These are phyloP conservation scores for Asterella californica DNA, from an alignment of 225 moss, liverwort and hornwort genomes.

Conservation along the genomic window DNA sequence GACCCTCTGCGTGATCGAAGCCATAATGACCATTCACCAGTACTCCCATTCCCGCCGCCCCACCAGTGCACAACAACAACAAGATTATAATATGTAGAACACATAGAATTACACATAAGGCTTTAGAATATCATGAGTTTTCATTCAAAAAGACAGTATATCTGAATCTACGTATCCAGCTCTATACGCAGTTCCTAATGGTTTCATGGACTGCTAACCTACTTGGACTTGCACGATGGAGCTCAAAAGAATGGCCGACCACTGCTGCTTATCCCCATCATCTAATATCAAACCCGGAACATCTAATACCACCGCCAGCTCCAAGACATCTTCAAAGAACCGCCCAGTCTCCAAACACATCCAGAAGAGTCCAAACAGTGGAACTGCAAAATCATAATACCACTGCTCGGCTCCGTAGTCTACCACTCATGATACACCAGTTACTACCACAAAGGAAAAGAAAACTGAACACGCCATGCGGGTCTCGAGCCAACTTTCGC, in stretches of 20 bases:
- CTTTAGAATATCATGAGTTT: slow-evolving; percentile 10
- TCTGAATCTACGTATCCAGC: slow-evolving; percentile 8
- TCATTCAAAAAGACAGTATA: slow-evolving; percentile 7
- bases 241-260: neutral
- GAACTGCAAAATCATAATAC: neutral
- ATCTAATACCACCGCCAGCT: neutral
- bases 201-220: slow-evolving; percentile 12
- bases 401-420: neutral
- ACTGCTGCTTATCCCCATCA: neutral
- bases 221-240: neutral
- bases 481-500: neutral
- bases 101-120: neutral
- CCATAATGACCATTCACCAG: too few relatives aligned
- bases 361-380: neutral
- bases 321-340: neutral
- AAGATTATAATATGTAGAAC: neutral
- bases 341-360: neutral
- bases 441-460: neutral
- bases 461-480: neutral
- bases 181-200: neutral
- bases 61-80: neutral
- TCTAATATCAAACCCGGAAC: neutral
- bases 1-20: too few relatives aligned
- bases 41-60: too few relatives aligned
- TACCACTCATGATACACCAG: slow-evolving; percentile 6